phyloP scores from a whole-genome alignment of 345 rosid genomes.

The Pugionium cornutum region DNA sequence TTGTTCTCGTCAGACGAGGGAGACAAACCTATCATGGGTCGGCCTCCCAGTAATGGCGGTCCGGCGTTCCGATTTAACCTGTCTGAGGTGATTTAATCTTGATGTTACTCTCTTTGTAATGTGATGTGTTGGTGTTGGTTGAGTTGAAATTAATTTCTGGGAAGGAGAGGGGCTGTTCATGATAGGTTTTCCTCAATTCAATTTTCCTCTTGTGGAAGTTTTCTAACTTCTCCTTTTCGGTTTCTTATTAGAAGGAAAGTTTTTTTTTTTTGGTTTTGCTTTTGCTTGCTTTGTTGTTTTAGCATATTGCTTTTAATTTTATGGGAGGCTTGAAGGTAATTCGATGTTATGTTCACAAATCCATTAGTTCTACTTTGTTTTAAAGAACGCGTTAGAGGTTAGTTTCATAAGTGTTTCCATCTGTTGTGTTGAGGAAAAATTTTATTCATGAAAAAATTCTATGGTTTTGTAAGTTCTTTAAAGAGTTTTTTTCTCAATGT shows the following conservation, averaged over 20 bases:
- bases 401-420: background rate
- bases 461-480: constrained; percentile 12
- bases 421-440: background rate
- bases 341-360: background rate
- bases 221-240: constrained; percentile 2
- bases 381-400: background rate
- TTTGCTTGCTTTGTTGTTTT: constrained; percentile 16
- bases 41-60: constrained; percentile 94
- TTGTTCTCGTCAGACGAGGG: constrained; percentile 11
- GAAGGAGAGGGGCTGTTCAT: background rate
- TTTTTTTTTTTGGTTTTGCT: constrained; percentile 1
- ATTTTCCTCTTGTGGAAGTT: constrained; percentile 5
- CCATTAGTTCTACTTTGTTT: constrained; percentile 2
- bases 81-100: constrained; percentile 56
- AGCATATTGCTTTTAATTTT: background rate
- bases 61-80: constrained; percentile 91
- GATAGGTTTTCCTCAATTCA: constrained; percentile 25
- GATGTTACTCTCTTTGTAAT: constrained; percentile 4
- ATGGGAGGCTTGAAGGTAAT: background rate
- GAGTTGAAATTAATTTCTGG: background rate
- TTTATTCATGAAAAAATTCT: background rate
- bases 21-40: constrained; percentile 57
- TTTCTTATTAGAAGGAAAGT: background rate
- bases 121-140: constrained; percentile 14
- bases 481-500: constrained; percentile 14